Percentiles rank a stretch among this genome's conserved stretches.
These are phyloP conservation scores for Colletotrichum sp. DNA, from an alignment of 2,329 filamentous ascomycete genomes.

Conservation along the genomic window DNA sequence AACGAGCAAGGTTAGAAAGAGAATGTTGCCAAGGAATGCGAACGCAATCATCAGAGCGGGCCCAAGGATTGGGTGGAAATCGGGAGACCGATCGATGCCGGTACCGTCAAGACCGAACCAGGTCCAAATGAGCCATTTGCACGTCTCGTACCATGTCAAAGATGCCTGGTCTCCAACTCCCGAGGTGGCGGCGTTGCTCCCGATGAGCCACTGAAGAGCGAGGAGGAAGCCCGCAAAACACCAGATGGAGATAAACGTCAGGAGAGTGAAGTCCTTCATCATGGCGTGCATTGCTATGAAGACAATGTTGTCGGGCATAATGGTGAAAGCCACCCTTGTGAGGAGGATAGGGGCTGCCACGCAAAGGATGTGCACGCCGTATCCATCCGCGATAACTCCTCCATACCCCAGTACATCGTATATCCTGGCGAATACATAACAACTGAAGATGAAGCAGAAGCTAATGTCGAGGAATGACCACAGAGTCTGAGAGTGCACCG, in stretches of 20 bases:
- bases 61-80: conserved; percentile 71
- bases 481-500: conserved; percentile 75
- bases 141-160: conserved; percentile 56
- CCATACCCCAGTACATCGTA: conserved; percentile 43
- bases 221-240: conserved; percentile 76
- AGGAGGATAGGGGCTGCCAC: conserved; percentile 71
- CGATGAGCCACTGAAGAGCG: conserved; percentile 68
- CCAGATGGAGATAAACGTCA: conserved; percentile 60
- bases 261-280: conserved; percentile 74
- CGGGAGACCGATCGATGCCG: conserved; percentile 52
- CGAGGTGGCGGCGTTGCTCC: conserved; percentile 31
- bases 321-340: conserved; percentile 73
- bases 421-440: conserved; percentile 66
- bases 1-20: conserved; percentile 76
- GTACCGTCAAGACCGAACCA: conserved; percentile 77
- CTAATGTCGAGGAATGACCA: conserved; percentile 77
- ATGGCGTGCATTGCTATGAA: conserved; percentile 77
- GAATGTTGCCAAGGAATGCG: conserved; percentile 75
- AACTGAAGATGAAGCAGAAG: conserved; percentile 66
- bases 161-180: neutral
- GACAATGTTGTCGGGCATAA: conserved; percentile 77
- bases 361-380: conserved; percentile 69
- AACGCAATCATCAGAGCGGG: conserved; percentile 74
- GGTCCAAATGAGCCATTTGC: conserved; percentile 81
- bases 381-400: conserved; percentile 46